Evolutionary conservation across 2,329 filamentous ascomycete genomes (phyloP).

Genomic region (Aspergillus vadensis): DNA sequence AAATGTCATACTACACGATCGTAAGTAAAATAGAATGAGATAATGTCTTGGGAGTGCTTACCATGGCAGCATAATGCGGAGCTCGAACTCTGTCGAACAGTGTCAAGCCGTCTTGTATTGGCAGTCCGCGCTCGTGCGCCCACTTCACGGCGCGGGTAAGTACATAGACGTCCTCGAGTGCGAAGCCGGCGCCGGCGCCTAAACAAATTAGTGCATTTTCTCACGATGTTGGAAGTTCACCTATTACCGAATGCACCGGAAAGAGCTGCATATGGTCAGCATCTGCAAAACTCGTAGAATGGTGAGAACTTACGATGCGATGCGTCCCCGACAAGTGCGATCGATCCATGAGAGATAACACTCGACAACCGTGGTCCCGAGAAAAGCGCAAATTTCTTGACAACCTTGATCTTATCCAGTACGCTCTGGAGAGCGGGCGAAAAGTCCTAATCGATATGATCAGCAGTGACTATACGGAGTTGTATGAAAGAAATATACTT

Average conservation of each 20-base stretch:
- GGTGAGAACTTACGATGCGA: constrained; percentile 15
- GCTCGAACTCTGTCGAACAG: constrained; percentile 15
- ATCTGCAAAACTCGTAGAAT: too few relatives aligned
- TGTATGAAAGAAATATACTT: not conserved
- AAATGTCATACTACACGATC: constrained; percentile 8
- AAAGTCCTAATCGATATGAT: constrained; percentile 8
- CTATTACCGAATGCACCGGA: constrained; percentile 17
- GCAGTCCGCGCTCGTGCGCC: not conserved
- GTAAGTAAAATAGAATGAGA: not conserved
- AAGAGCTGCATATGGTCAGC: constrained; percentile 6
- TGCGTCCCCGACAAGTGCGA: constrained; percentile 19
- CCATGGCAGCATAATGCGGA: constrained; percentile 16
- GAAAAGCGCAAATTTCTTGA: constrained; percentile 18
- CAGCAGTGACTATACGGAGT: not conserved
- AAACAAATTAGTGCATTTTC: not conserved
- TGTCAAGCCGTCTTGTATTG: not conserved
- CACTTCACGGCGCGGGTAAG: constrained; percentile 12
- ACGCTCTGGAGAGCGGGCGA: constrained; percentile 4
- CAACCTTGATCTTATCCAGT: constrained; percentile 11
- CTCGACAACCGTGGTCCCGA: constrained; percentile 11
- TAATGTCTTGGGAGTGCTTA: not conserved
- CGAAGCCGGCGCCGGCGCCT: constrained; percentile 18
- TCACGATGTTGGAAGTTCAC: too few relatives aligned
- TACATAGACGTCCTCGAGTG: constrained; percentile 18
- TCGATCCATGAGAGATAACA: constrained; percentile 5